Evolutionary conservation across 2,329 filamentous ascomycete genomes (phyloP).

Genomic region (Shiraia bambusicola): DNA sequence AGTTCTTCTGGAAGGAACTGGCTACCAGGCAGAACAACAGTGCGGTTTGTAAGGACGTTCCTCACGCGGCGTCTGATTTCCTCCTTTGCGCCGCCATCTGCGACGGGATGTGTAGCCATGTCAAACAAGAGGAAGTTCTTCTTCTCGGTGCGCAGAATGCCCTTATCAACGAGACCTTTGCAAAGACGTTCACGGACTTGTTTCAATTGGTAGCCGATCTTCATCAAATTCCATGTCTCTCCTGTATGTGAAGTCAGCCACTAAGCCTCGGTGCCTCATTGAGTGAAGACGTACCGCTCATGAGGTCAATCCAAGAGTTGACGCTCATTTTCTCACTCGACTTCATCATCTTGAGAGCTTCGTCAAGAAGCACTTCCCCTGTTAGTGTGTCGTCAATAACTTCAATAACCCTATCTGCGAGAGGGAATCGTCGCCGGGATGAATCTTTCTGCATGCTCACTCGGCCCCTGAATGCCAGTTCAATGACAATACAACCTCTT

Average conservation of each 20-base stretch:
- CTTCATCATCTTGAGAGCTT: slow-evolving; percentile 99
- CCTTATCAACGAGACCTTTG: slow-evolving; percentile 97
- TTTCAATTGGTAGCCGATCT: slow-evolving; percentile 99
- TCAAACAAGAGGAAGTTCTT: slow-evolving; percentile 99
- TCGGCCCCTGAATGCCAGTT: slow-evolving; percentile 91
- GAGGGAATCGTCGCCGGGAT: slow-evolving; percentile 83
- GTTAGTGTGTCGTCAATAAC: slow-evolving; percentile 96
- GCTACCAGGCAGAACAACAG: slow-evolving; percentile 81
- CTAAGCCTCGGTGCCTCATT: neutral
- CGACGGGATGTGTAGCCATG: slow-evolving; percentile 98
- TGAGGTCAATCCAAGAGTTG: slow-evolving; percentile 96
- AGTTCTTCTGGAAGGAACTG: slow-evolving; percentile 92
- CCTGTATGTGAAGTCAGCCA: slow-evolving; percentile 56
- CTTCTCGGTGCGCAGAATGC: slow-evolving; percentile 97
- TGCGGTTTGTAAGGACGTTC: slow-evolving; percentile 89
- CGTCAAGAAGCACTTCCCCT: slow-evolving; percentile 93
- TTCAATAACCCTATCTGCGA: slow-evolving; percentile 92
- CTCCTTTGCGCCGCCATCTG: slow-evolving; percentile 94
- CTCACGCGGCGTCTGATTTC: slow-evolving; percentile 92
- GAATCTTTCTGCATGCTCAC: slow-evolving; percentile 99
- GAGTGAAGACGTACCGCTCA: slow-evolving; percentile 75
- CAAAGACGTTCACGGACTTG: slow-evolving; percentile 96
- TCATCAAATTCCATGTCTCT: slow-evolving; percentile 99
- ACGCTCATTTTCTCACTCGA: slow-evolving; percentile 99
- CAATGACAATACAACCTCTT: slow-evolving; percentile 96